Base-by-base conservation (phyloP, 2,329 filamentous ascomycete genomes). In the Didymella pinodella region DNA sequence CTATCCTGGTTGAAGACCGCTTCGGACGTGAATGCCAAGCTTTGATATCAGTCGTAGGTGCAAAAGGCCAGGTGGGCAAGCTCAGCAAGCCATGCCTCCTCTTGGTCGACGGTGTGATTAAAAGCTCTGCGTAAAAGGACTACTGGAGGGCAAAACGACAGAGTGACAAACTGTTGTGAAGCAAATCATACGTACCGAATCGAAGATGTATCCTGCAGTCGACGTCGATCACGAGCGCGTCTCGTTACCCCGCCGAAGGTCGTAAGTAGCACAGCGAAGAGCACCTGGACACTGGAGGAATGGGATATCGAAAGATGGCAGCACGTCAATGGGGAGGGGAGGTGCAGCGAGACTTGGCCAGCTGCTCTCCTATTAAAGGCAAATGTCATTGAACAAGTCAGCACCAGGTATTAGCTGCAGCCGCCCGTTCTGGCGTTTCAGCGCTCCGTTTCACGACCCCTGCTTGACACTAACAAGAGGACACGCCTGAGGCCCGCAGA, bases 381-480 rank as follows among this genome's bases (percentile, higher is more conserved):
- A 53, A 46, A 48, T 44, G 34, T 40, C 26, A 38, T 8, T 38
- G 50, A 49, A 63, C 71, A 67, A 70, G 72, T 70, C 71, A 70
- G 70, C 68, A 47, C 41, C 48, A 52, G 47, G 22, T 22, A 22
- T 22, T 32, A 60, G 28, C 60, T 64, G 72, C 69, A 73, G 72
- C 63, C 74, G 72, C 72, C 71, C 65, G 73, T 64, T 65, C 55
- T 62, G 65, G 64, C 59, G 73, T 75, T 75, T 74, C 73, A 76
- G 64, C 57, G 64, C 66, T 48, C 67, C 66, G 72, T 75, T 76
- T 75, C 73, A 75, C 58, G 54, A 68, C 68, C 73, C 72, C 69
- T 66, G 74, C 72, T 69, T 69, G 67, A 71, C 69, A 71, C 72
- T 64, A 60, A 64, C 59, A 58, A 63, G 59, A 65, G 60, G 63